Conservation (phyloP, 805 yeast species). For the Hanseniaspora taiwanica region DNA sequence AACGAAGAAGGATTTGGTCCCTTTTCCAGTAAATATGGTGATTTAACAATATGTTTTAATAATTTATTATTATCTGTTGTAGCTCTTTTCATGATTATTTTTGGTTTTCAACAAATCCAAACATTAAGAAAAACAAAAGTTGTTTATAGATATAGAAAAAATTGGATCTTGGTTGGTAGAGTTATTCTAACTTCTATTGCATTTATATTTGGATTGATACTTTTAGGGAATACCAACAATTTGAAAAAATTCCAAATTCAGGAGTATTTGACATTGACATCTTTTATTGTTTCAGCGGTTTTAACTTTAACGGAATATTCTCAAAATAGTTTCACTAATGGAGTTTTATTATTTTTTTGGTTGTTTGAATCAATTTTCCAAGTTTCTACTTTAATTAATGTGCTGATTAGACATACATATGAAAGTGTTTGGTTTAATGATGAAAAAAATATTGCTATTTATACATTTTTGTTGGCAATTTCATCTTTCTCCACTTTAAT, state of each 20-base stretch:
- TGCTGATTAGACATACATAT: slow-evolving; percentile 23
- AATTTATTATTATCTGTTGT: slow-evolving; percentile 33
- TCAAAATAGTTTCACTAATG: slow-evolving; percentile 50
- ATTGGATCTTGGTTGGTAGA: slow-evolving; percentile 26
- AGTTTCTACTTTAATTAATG: slow-evolving; percentile 30
- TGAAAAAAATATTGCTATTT: slow-evolving; percentile 15
- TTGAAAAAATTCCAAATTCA: slow-evolving; percentile 14
- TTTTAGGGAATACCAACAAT: slow-evolving; percentile 3
- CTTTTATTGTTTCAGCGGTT: slow-evolving; percentile 33
- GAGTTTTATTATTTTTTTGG: slow-evolving; percentile 68
- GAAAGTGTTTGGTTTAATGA: slow-evolving; percentile 18
- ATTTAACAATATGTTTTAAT: slow-evolving; percentile 47
- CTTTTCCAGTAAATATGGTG: slow-evolving; percentile 32
- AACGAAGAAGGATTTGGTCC: neutral
- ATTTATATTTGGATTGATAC: slow-evolving; percentile 16
- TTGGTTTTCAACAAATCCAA: slow-evolving; percentile 30
- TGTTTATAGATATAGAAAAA: slow-evolving; percentile 25
- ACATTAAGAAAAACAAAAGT: slow-evolving; percentile 13
- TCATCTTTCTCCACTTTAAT: slow-evolving; percentile 22
- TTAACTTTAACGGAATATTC: slow-evolving; percentile 63
- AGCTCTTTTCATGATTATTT: slow-evolving; percentile 30
- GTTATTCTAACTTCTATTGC: slow-evolving; percentile 22
- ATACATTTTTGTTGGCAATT: slow-evolving; percentile 22
- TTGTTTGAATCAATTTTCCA: slow-evolving; percentile 38
- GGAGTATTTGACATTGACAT: slow-evolving; percentile 21